A percentile compares a stretch with the other conserved stretches of the same genome.
Conservation (phyloP, 2,329 filamentous ascomycete species). For the Epichloe brachyelytri region DNA sequence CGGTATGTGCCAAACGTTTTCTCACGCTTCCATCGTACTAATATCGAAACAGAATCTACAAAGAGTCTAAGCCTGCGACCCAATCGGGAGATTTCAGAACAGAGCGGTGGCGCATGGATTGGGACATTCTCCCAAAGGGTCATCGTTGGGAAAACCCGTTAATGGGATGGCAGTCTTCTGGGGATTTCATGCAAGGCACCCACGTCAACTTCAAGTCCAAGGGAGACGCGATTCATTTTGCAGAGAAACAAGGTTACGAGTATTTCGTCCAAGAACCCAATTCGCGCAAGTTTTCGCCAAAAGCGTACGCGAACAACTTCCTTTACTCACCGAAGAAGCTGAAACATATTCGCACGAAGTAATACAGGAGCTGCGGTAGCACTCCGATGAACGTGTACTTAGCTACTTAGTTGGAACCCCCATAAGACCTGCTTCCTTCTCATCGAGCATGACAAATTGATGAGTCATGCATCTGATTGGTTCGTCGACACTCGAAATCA, state of each 20-base stretch:
- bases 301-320: conserved; percentile 97
- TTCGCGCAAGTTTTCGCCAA: conserved; percentile 69
- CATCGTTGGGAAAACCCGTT: conserved; percentile 97
- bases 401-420: not conserved
- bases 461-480: no score
- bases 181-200: conserved; percentile 88
- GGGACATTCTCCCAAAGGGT: conserved; percentile 85
- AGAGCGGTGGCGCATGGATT: conserved; percentile 93
- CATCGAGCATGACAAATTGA: no score
- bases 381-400: not conserved
- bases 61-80: conserved; percentile 83
- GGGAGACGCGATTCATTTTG: conserved; percentile 89
- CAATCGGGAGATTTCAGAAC: conserved; percentile 83
- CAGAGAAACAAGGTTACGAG: conserved; percentile 97
- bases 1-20: conserved; percentile 45
- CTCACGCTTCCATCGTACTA: not conserved
- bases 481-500: no score
- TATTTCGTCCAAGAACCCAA: conserved; percentile 98
- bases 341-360: conserved; percentile 77
- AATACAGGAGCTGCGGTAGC: conserved; percentile 17
- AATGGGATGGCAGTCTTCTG: conserved; percentile 98
- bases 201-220: conserved; percentile 82
- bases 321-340: conserved; percentile 72
- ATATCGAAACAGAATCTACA: conserved; percentile 59
- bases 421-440: no score